A percentile compares a stretch with the other conserved stretches of the same genome.
Conservation (phyloP, 805 yeast genomes). For the Scheffersomyces spartinae region DNA sequence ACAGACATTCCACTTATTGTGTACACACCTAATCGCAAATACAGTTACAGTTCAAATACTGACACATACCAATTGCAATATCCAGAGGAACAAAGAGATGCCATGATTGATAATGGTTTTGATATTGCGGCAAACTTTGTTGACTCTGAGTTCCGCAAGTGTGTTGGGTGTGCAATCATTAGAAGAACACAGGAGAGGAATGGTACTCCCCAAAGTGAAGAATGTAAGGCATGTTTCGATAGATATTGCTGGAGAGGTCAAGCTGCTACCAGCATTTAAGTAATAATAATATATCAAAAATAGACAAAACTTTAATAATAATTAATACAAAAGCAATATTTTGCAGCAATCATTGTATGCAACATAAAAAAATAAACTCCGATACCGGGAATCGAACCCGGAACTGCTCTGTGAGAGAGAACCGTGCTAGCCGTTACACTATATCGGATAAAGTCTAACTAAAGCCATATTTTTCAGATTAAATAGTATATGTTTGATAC, state of each 20-base stretch:
- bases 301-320: too few species aligned
- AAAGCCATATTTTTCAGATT: too few species aligned
- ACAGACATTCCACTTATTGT: conserved; percentile 14
- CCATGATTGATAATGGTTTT: conserved; percentile 16
- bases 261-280: conserved; percentile 1
- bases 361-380: too few species aligned
- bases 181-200: conserved; percentile 14
- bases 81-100: conserved; percentile 11
- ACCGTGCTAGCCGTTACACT: conserved; percentile 45
- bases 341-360: too few species aligned
- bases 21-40: conserved; percentile 20
- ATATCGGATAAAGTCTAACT: too few species aligned
- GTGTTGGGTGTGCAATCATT: conserved; percentile 19
- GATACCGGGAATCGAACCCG: too few species aligned
- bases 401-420: too few species aligned
- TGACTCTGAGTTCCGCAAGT: conserved; percentile 12
- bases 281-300: too few species aligned
- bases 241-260: conserved; percentile 18
- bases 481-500: too few species aligned
- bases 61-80: conserved; percentile 16
- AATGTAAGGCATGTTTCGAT: conserved; percentile 13
- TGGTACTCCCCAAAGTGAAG: conserved; percentile 12
- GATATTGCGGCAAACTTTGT: conserved; percentile 11
- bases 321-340: too few species aligned
- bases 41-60: conserved; percentile 15